These are phyloP conservation scores for Ustilago curta DNA, from an alignment of 1,284 basidiomycete genomes.

Conservation along the genomic window DNA sequence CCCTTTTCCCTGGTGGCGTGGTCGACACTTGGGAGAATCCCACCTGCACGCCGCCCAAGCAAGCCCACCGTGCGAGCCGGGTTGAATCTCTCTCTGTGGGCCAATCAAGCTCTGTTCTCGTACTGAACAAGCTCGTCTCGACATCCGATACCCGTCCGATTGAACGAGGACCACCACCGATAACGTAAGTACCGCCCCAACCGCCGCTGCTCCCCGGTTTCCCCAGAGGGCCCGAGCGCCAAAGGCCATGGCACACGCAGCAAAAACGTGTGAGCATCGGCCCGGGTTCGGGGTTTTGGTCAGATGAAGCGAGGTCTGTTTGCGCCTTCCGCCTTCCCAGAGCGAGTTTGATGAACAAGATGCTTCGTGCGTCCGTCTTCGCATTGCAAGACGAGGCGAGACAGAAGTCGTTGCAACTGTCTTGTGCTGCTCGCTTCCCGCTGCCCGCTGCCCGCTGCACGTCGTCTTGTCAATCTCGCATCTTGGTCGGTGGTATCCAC, in stretches of 20 bases:
- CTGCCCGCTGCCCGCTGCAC: no score
- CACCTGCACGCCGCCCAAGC: conserved; percentile 12
- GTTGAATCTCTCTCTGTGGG: not conserved
- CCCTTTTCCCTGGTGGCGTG: conserved; percentile 7
- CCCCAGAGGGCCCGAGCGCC: not conserved
- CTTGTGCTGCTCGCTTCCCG: not conserved
- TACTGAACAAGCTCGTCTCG: not conserved
- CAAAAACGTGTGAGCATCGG: conserved; percentile 11
- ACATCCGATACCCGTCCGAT: conserved; percentile 1
- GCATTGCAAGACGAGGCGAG: not conserved
- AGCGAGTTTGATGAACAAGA: conserved; percentile 2
- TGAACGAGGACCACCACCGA: not conserved
- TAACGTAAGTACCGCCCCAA: not conserved
- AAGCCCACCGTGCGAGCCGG: conserved; percentile 26
- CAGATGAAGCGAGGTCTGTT: conserved; percentile 34
- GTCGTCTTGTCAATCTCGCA: not conserved
- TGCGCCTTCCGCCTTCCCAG: conserved; percentile 17
- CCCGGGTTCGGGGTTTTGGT: not conserved
- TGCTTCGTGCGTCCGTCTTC: not conserved
- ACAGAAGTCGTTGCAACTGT: not conserved
- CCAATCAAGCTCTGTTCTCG: not conserved
- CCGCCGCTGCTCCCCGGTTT: not conserved
- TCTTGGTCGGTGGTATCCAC: conserved; percentile 6
- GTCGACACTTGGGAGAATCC: conserved; percentile 3
- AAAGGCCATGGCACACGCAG: conserved; percentile 1